Base-by-base conservation (phyloP, 805 yeast genomes). In the Kodamaea kakaduensis region DNA sequence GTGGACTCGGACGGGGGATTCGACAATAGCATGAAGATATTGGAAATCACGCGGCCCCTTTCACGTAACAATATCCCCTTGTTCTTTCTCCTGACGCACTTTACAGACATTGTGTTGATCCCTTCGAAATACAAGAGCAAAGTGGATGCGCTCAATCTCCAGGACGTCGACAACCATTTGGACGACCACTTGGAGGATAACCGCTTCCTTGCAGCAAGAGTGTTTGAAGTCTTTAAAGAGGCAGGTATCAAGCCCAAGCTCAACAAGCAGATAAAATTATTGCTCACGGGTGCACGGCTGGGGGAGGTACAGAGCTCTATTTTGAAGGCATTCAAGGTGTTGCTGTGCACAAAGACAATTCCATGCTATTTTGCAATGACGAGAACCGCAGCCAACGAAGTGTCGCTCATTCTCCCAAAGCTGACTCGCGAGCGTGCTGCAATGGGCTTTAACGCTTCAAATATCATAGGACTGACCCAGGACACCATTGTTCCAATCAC, bases 71-170 rank as follows among this genome's bases (percentile, higher is more conserved):
- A 65, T 12, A 76, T 80, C 19, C 69, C 84, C 2, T 61, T 80
- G 21, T 79, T 77, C 49, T 80, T 79, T 54, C 53, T 80, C 20
- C 69, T 79, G 12, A 75, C 79, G 21, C 81, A 79, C 54, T 78
- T 77, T 52, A 71, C 78, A 25, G 84, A 79, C 52, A 73, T 75
- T 31, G 78, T 80, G 15, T 58, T 80, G 31, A 65, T 78, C n/a
- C 86, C 86, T 0, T 53, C 51, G 23, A 46, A 50, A 5, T 61
- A 65, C 5, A 66, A 68, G 41, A 61, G 56, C 1, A 61, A 66
- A 37, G 83, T 77, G 2, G 53, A 67, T 41, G 45, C 61, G 24
- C 23, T 35, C 17, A 63, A 73, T 35, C n/a, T 17, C 14, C 28
- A 15, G 16, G 30, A 27, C 27, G n/a, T 20, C 10, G 29, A 16